Conservation (phyloP, 495 filamentous ascomycete species). For the Filosporella fistucella region DNA sequence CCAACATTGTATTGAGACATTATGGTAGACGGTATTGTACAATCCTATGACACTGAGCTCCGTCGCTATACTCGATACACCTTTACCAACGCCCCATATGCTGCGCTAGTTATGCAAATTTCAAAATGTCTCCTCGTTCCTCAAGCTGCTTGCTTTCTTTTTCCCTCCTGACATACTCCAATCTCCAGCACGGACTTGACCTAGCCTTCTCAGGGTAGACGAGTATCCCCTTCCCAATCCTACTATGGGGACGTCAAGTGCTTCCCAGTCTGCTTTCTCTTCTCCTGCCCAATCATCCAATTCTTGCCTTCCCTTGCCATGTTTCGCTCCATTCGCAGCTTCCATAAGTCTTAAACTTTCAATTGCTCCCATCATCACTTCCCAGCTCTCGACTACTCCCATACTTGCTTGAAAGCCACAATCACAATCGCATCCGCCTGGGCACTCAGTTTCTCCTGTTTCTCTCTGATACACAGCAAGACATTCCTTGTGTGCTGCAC, state of each 20-base stretch:
- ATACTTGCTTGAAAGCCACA: conserved; percentile 24
- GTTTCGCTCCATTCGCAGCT: neutral
- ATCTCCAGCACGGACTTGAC: conserved; percentile 21
- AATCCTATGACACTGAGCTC: too few relatives aligned
- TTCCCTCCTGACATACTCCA: conserved; percentile 19
- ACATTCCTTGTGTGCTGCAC: conserved; percentile 50
- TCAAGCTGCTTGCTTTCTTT: conserved; percentile 23
- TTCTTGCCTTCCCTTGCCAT: conserved; percentile 1
- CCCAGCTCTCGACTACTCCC: conserved; percentile 26
- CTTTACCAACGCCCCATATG: too few relatives aligned
- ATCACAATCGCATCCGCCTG: conserved; percentile 36
- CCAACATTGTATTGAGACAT: too few relatives aligned
- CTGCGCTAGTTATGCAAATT: too few relatives aligned
- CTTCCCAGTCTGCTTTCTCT: conserved; percentile 19
- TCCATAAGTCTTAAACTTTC: conserved; percentile 21
- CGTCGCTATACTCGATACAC: too few relatives aligned
- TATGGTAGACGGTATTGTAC: too few relatives aligned
- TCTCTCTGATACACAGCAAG: conserved; percentile 48
- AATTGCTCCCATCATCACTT: conserved; percentile 24
- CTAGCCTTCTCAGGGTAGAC: conserved; percentile 18
- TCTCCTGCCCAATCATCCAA: conserved; percentile 18
- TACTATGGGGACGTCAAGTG: neutral
- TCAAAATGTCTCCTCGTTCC: conserved; percentile 19
- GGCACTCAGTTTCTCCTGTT: conserved; percentile 37
- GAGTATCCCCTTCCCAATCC: conserved; percentile 17